phyloP scores from a whole-genome alignment of 257 asterid genomes.

The Capsicum pubescens region DNA sequence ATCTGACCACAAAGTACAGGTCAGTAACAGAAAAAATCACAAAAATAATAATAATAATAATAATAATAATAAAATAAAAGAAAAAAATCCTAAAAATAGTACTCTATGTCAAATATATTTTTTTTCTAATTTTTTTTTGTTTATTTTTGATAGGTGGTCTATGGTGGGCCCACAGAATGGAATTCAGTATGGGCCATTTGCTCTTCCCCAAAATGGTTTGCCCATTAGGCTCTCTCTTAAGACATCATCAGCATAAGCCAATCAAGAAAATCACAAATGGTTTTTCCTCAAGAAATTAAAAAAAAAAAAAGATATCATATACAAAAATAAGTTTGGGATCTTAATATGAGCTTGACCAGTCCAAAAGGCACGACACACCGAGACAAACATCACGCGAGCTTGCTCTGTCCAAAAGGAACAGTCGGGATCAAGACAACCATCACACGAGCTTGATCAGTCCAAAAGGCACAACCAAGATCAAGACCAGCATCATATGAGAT shows the following conservation, averaged over 20 bases:
- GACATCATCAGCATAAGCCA: slow-evolving; percentile 27
- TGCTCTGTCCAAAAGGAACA: not conserved
- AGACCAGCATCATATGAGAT: not conserved
- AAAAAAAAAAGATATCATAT: not conserved
- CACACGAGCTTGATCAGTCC: not conserved
- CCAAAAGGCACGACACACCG: too few species aligned
- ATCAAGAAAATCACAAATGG: not conserved
- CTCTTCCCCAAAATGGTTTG: slow-evolving; percentile 96
- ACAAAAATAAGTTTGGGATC: not conserved
- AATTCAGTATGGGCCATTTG: slow-evolving; percentile 95
- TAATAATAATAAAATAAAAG: not conserved
- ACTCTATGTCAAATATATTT: not conserved
- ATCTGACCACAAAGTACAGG: slow-evolving; percentile 94
- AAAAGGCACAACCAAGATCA: not conserved
- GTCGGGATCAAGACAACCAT: too few species aligned
- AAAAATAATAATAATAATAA: not conserved
- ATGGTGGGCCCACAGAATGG: slow-evolving; percentile 87
- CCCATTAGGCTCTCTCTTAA: slow-evolving; percentile 73
- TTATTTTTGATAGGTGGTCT: slow-evolving; percentile 72
- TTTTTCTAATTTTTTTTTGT: not conserved
- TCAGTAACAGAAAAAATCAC: slow-evolving; percentile 24
- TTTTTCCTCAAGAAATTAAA: not conserved
- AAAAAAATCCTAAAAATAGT: slow-evolving; percentile 38
- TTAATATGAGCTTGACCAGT: not conserved
- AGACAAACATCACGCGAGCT: not conserved